phyloP scores from a whole-genome alignment of 2,329 filamentous ascomycete species.

The Nemania abortiva region DNA sequence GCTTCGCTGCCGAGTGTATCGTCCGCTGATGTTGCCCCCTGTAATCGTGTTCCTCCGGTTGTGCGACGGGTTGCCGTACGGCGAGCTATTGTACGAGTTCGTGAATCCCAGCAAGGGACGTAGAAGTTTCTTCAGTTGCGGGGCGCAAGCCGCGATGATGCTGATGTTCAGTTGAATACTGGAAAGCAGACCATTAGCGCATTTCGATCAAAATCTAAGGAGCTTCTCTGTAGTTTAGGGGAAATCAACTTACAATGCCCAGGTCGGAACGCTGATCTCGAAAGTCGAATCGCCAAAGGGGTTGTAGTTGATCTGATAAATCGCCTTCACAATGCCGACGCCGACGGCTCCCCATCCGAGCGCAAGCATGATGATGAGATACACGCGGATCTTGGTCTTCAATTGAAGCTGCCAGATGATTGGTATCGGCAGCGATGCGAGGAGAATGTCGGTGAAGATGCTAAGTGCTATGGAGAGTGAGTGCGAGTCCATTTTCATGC shows the following conservation, averaged over 20 bases:
- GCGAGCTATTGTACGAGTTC: slow-evolving; percentile 22
- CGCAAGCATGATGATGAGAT: slow-evolving; percentile 57
- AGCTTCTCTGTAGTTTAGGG: neutral
- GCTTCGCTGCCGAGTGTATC: slow-evolving; percentile 34
- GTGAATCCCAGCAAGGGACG: slow-evolving; percentile 29
- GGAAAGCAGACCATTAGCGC: slow-evolving; percentile 13
- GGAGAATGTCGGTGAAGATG: slow-evolving; percentile 59
- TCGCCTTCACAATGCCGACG: slow-evolving; percentile 56
- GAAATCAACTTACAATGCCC: slow-evolving; percentile 51
- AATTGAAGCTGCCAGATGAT: slow-evolving; percentile 58
- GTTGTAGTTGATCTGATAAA: slow-evolving; percentile 53
- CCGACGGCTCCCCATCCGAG: slow-evolving; percentile 58
- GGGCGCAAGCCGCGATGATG: slow-evolving; percentile 56
- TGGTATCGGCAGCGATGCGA: slow-evolving; percentile 57
- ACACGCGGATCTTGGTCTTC: slow-evolving; percentile 54
- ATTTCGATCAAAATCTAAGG: slow-evolving; percentile 2
- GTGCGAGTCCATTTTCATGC: slow-evolving; percentile 3
- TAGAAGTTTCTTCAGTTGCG: slow-evolving; percentile 51
- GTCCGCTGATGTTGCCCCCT: slow-evolving; percentile 23
- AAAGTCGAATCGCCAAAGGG: slow-evolving; percentile 52
- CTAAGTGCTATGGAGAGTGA: slow-evolving; percentile 52
- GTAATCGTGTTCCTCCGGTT: slow-evolving; percentile 24
- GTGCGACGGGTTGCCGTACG: slow-evolving; percentile 27
- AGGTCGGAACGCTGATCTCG: slow-evolving; percentile 50
- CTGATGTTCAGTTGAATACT: slow-evolving; percentile 58